Percentiles rank a stretch among this genome's conserved stretches.
phyloP scores from a whole-genome alignment of 805 yeast species.

The Lipomyces chichibuensis region DNA sequence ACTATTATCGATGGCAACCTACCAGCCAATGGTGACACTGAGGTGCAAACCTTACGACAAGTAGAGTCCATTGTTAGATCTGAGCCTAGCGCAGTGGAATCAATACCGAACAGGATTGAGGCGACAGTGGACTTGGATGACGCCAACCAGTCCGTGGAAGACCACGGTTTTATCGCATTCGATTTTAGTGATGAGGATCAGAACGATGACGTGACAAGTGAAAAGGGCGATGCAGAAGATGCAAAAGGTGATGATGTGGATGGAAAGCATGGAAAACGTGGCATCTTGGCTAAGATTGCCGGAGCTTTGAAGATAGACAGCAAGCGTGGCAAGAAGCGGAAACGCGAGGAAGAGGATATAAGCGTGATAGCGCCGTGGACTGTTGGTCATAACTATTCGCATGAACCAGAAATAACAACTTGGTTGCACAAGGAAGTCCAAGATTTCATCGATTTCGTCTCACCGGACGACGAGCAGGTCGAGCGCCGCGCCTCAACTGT shows the following conservation, averaged over 20 bases:
- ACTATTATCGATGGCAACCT: not conserved
- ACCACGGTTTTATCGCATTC: slow-evolving; percentile 57
- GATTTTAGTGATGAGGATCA: slow-evolving; percentile 54
- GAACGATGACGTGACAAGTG: slow-evolving; percentile 45
- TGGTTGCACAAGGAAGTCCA: slow-evolving; percentile 86
- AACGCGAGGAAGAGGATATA: slow-evolving; percentile 17
- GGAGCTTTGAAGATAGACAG: slow-evolving; percentile 11
- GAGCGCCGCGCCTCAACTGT: slow-evolving; percentile 67
- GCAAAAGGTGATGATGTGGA: not conserved
- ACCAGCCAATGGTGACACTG: not conserved
- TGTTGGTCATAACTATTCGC: slow-evolving; percentile 72
- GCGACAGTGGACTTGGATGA: not conserved
- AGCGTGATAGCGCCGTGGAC: slow-evolving; percentile 66
- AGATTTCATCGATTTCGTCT: slow-evolving; percentile 81
- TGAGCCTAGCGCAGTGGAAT: not conserved
- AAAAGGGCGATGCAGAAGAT: slow-evolving; percentile 40
- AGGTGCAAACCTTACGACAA: not conserved
- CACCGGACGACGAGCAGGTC: slow-evolving; percentile 80
- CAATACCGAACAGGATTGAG: not conserved
- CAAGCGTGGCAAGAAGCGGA: slow-evolving; percentile 24
- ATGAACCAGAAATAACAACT: slow-evolving; percentile 74
- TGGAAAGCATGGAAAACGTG: not conserved
- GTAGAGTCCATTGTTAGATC: not conserved
- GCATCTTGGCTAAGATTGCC: slow-evolving; percentile 17
- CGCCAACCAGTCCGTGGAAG: not conserved